Percentiles rank a stretch among this genome's conserved stretches.
Conservation (phyloP, 2,329 filamentous ascomycete genomes). For the Sclerotinia minor region DNA sequence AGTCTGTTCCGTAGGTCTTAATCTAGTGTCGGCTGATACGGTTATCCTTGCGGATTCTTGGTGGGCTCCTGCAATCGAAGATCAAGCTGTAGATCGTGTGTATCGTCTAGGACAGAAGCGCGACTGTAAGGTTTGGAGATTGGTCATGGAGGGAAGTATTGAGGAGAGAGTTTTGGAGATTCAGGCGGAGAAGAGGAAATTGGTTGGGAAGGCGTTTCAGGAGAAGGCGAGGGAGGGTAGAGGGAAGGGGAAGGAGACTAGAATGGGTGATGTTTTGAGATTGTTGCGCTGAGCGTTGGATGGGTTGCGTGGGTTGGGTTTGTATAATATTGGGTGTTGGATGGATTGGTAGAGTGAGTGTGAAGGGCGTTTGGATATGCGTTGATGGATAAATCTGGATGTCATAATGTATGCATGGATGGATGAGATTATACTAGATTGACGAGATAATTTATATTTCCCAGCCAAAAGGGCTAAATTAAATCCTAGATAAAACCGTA, state of each 20-base stretch:
- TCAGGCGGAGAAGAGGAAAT: slow-evolving; percentile 73
- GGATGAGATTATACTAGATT: not conserved
- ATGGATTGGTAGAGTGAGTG: not conserved
- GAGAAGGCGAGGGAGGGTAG: slow-evolving; percentile 59
- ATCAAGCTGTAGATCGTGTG: slow-evolving; percentile 86
- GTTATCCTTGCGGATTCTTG: slow-evolving; percentile 82
- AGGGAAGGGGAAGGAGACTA: slow-evolving; percentile 55
- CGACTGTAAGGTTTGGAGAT: slow-evolving; percentile 74
- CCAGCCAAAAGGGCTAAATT: not conserved
- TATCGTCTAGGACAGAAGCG: slow-evolving; percentile 82
- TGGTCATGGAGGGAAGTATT: slow-evolving; percentile 77
- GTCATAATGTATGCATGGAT: not conserved
- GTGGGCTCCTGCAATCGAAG: slow-evolving; percentile 93
- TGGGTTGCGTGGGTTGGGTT: too few species aligned
- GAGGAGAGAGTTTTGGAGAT: slow-evolving; percentile 80
- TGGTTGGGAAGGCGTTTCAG: slow-evolving; percentile 77
- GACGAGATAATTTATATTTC: not conserved
- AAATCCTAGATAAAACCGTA: not conserved
- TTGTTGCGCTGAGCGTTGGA: slow-evolving; percentile 37
- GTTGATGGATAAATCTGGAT: not conserved
- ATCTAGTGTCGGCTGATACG: slow-evolving; percentile 82
- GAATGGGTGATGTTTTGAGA: slow-evolving; percentile 56
- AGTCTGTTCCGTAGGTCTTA: slow-evolving; percentile 83
- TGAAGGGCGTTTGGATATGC: not conserved
- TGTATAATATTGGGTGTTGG: not conserved